These are phyloP conservation scores for Leccinum rimulosum DNA, from an alignment of 768 basidiomycete genomes.

Conservation along the genomic window DNA sequence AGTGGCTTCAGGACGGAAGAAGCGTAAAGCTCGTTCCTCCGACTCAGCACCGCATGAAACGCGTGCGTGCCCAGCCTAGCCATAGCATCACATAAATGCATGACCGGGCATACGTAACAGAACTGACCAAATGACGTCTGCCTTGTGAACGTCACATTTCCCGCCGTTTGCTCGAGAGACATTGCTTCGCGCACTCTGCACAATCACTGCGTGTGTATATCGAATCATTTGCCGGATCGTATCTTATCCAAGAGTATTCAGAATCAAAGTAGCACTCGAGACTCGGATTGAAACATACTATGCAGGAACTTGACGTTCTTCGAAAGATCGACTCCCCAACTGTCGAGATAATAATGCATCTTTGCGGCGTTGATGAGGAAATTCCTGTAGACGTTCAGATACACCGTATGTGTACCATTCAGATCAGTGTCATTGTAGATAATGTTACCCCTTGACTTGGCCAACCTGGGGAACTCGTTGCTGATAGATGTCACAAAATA, in stretches of 20 bases:
- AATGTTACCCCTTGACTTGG: constrained; percentile 71
- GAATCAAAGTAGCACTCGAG: not conserved
- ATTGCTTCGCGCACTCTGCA: constrained; percentile 42
- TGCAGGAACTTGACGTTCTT: constrained; percentile 51
- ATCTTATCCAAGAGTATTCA: constrained; percentile 38
- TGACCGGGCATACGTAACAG: not conserved
- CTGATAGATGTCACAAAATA: not conserved
- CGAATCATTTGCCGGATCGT: constrained; percentile 60
- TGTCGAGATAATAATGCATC: constrained; percentile 76
- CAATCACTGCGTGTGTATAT: constrained; percentile 53
- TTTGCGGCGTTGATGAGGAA: constrained; percentile 82
- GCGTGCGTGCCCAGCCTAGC: constrained; percentile 80
- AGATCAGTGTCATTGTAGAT: constrained; percentile 76
- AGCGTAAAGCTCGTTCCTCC: constrained; percentile 49
- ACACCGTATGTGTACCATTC: constrained; percentile 59
- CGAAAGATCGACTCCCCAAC: constrained; percentile 48
- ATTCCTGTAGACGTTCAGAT: constrained; percentile 85
- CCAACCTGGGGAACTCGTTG: constrained; percentile 45
- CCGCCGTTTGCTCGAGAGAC: constrained; percentile 39
- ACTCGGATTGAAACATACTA: constrained; percentile 38
- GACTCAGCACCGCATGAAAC: constrained; percentile 63
- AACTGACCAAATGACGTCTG: constrained; percentile 59
- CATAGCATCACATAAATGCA: constrained; percentile 4
- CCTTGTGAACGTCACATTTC: constrained; percentile 45
- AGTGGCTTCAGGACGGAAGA: constrained; percentile 47